Conservation (phyloP, 352 stramenopile species). For the Globisporangium cederbergense region DNA sequence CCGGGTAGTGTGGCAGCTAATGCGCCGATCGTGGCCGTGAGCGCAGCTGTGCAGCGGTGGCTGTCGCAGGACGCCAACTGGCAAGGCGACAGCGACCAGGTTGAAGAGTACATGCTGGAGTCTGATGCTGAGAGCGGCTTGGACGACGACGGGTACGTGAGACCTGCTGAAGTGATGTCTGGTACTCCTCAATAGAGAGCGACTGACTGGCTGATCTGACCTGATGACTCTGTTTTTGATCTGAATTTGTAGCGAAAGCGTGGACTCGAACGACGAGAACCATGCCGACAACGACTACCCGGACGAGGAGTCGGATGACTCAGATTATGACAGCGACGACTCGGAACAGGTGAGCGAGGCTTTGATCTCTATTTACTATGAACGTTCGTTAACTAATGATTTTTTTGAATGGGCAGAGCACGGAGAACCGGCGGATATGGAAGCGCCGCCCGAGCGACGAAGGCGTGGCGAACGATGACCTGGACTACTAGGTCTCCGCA, state of each 20-base stretch:
- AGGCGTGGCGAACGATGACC: constrained; percentile 14
- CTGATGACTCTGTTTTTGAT: not conserved
- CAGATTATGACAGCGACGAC: constrained; percentile 33
- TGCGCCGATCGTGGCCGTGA: constrained; percentile 64
- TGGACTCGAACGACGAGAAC: constrained; percentile 84
- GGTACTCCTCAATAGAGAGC: not conserved
- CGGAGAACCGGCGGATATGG: constrained; percentile 16
- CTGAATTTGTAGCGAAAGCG: constrained; percentile 45
- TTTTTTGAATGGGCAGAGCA: constrained; percentile 8
- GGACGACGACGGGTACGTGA: constrained; percentile 56
- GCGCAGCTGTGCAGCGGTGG: constrained; percentile 75
- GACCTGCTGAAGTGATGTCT: constrained; percentile 26
- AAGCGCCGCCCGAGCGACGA: constrained; percentile 17
- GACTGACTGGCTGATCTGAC: constrained; percentile 1
- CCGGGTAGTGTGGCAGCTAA: constrained; percentile 16
- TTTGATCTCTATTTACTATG: not conserved
- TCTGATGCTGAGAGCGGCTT: constrained; percentile 70
- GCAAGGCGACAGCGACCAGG: constrained; percentile 40
- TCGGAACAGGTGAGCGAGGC: constrained; percentile 29
- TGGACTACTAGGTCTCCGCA: constrained; percentile 8
- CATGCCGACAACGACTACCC: constrained; percentile 79
- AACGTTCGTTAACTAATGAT: not conserved
- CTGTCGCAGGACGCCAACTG: constrained; percentile 54
- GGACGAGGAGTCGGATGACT: constrained; percentile 63
- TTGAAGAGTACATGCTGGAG: constrained; percentile 79